These are phyloP conservation scores for Pseudisothecium myosuroides DNA, from an alignment of 225 moss, liverwort and hornwort genomes.

Conservation along the genomic window DNA sequence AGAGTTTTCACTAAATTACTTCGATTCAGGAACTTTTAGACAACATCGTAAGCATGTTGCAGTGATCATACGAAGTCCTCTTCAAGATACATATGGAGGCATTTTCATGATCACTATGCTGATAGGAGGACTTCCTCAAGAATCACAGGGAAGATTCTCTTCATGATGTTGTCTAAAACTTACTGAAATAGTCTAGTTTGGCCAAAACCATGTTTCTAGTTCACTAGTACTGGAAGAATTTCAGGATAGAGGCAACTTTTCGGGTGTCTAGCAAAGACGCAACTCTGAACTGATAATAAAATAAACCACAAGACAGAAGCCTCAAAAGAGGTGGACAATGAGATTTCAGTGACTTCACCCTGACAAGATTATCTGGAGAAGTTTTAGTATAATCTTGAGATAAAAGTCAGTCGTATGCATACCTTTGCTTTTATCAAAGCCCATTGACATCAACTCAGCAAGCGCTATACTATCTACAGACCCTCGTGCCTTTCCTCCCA, in stretches of 20 bases:
- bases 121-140: background rate
- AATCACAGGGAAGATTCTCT: background rate
- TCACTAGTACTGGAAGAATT: background rate
- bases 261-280: background rate
- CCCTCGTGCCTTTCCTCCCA: conserved; percentile 12
- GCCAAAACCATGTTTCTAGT: background rate
- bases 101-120: background rate
- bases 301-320: background rate
- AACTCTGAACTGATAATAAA: background rate
- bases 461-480: conserved; percentile 54
- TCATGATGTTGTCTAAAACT: background rate
- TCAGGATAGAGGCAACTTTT: background rate
- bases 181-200: background rate
- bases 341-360: background rate
- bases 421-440: conserved; percentile 69
- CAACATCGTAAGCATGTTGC: background rate
- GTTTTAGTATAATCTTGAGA: background rate
- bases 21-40: background rate
- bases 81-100: background rate
- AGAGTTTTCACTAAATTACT: background rate
- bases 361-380: background rate
- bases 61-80: background rate
- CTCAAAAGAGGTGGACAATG: background rate
- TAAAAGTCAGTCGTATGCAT: background rate
- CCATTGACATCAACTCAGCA: conserved; percentile 76